Base-by-base conservation (phyloP, 495 filamentous ascomycete genomes). In the Aeminium ludgeri region DNA sequence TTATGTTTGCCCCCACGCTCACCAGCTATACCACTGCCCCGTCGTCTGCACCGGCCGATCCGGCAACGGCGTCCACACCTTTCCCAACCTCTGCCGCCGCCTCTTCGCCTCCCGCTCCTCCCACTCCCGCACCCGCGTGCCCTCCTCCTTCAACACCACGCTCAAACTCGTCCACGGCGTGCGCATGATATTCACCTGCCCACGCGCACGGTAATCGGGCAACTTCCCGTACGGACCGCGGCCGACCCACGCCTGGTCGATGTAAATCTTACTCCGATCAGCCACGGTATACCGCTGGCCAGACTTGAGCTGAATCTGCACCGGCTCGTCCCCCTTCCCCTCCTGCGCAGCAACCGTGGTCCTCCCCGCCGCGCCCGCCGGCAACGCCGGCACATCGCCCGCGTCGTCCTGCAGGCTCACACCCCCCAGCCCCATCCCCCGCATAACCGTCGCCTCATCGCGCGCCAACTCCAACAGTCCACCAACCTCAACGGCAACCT, bases 161-260 rank as follows among this genome's bases (percentile, higher is more conserved):
- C 38, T 73, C 76, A 67, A 55, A 84, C 81, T 70, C 20, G 89
- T 82, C 40, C 70, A 67, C 1, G 82, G 87, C 48, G 69, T 65
- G 33, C 63, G 63, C 55, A 85, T 57, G 2, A 61, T 49, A 54
- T 79, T 62, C 12, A 78, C 68, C 35, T 63, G 56, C 10, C 83
- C 83, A 44, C 79, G 65, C 0, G 82, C 82, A 42, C 82, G 72
- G 55, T 75, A 76, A 43, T 79, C 74, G 3, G 64, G 52, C 3
- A 61, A 61, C 16, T 31, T 45, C 1, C 62, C 69, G 52, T 76
- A 77, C 19, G 64, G 58, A 1, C 86, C 82, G 44, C 77, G 76
- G 44, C 78, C 80, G 17, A 94, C 85, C 86, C 86, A 97, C 6
- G 86, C 82, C 62, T 96, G 70, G 41, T 77, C 74, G 45, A 97